Conservation (phyloP, 2,329 filamentous ascomycete genomes). For the Neofusicoccum sp. region DNA sequence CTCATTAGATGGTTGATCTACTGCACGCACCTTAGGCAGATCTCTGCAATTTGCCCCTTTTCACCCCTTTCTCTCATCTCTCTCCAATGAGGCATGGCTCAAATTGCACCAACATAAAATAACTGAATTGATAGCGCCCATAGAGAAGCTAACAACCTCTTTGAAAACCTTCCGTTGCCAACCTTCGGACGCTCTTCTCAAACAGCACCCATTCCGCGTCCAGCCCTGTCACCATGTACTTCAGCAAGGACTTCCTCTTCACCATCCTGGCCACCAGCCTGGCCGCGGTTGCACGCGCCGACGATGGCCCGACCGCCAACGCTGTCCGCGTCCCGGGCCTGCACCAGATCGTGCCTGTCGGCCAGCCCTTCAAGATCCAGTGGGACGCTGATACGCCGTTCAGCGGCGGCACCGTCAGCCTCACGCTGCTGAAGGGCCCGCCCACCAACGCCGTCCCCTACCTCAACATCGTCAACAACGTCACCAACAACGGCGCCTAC, state of each 20-base stretch:
- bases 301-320: conserved; percentile 47
- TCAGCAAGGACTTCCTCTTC: conserved; percentile 41
- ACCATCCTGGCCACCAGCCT: conserved; percentile 55
- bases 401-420: conserved; percentile 47
- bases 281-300: conserved; percentile 40
- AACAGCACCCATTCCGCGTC: not conserved
- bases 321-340: conserved; percentile 51
- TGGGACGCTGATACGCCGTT: conserved; percentile 51
- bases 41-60: not conserved
- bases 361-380: conserved; percentile 56
- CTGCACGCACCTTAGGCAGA: not conserved
- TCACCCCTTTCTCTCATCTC: not conserved
- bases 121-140: not conserved
- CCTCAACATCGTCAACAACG: conserved; percentile 48
- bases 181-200: not conserved
- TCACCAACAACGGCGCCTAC: conserved; percentile 57
- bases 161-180: not conserved
- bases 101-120: not conserved
- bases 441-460: conserved; percentile 53
- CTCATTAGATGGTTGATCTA: not conserved
- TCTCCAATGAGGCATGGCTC: not conserved
- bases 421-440: conserved; percentile 61
- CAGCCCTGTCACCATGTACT: conserved; percentile 31
- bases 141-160: not conserved
- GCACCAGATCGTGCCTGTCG: conserved; percentile 50